Percentiles rank a stretch among this genome's conserved stretches.
phyloP scores from a whole-genome alignment of 441 rosid species.

The Erodium texanum region DNA sequence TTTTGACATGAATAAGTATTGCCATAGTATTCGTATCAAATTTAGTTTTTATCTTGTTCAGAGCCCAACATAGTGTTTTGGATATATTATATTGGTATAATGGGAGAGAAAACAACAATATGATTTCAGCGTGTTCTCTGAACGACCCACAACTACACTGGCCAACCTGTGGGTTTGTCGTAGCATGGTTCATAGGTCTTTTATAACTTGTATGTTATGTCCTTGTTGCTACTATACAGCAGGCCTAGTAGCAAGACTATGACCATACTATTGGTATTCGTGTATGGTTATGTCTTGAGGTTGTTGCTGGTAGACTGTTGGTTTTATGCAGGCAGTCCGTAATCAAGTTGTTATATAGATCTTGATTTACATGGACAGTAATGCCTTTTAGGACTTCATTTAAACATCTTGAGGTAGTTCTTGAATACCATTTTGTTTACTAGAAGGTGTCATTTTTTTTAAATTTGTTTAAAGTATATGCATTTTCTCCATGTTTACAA shows the following conservation, averaged over 20 bases:
- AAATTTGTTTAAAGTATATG: neutral
- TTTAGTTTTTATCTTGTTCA: neutral
- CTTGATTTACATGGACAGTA: neutral
- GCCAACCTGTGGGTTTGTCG: neutral
- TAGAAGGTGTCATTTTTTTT: neutral
- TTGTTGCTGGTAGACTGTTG: neutral
- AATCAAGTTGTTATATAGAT: neutral
- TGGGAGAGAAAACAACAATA: too few species aligned
- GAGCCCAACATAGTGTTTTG: too few species aligned
- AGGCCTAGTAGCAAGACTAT: neutral
- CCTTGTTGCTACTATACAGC: neutral
- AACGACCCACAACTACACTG: neutral
- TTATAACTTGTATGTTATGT: neutral
- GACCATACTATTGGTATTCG: neutral
- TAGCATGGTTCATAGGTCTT: neutral
- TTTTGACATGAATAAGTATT: neutral
- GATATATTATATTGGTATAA: too few species aligned
- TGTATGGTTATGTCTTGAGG: neutral
- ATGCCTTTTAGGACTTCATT: too few species aligned
- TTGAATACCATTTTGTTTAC: neutral
- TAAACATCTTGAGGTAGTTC: neutral
- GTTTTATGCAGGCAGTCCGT: neutral
- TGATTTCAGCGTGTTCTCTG: neutral
- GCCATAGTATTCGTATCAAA: neutral
- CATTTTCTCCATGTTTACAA: neutral